Evolutionary conservation across 75 land plant species (phyloP), one percentile per base, ranked within the genome.

Genomic region (Cryptomeria japonica): DNA sequence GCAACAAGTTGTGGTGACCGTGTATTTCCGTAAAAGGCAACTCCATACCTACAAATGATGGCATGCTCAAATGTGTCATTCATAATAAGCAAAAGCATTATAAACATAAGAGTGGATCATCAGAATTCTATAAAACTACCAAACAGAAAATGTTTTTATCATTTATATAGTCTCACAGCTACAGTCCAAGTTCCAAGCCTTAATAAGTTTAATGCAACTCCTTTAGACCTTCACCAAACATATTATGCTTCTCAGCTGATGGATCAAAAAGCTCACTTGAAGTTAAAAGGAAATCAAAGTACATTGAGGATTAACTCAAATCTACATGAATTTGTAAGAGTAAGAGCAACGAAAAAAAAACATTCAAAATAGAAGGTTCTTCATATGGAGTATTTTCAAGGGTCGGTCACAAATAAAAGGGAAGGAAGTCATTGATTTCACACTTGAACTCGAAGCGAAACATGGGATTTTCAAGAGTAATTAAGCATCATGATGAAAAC

Each of bases 1-100:
- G 99, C 99, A 86, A 98, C 99, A 92, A 98, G 79, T 38, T 90
- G 97, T 85, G 97, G 95, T 88, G 86, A 86, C 84, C 91, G 72
- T 38, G 92, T 77, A 84, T 90, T 88, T 14, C 98, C 97, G 86
- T 91, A 92, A 88, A 98, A 96, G 58, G 98, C 99, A 88, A 98
- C 90, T 34, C 97, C 99, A 93, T 90, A 98, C 56, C 99, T 96
- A 92, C 85, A 73, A 73, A 32, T 10, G 37, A 73, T 10, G 1
- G 15, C 13, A 73, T 11, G 36, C 77, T 32, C 37, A 13, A 34
- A 73, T 14, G 7, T n/a, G 75, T 72, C 36, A 73, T 73, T 73
- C 37, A 73, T 73, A 2, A 73, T 73, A 73, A 73, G 14, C 2
- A 73, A 34, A 73, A 73, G 2, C 0, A 34, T 12, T 10, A 32